Base-by-base conservation (phyloP, 768 basidiomycete species). In the Collybia sordida region DNA sequence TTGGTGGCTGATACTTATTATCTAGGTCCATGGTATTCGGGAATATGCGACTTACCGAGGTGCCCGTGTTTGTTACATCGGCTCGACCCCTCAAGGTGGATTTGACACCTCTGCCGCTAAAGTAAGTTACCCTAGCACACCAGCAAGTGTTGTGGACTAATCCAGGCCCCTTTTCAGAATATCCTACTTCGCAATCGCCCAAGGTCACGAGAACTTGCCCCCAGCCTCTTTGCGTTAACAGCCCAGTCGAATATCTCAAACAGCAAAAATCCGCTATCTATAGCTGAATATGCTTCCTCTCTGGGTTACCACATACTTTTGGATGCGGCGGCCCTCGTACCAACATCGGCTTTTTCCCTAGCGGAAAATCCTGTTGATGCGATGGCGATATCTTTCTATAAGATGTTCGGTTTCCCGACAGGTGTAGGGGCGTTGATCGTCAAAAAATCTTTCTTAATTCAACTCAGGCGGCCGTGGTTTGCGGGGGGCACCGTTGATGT, bases 351-450 rank as follows among this genome's bases (percentile, higher is more conserved):
- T 15, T 77, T 93, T 47, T 86, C 86, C 11, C 71, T 93, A 12
- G 65, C 77, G 1, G 79, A 85, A 45, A 76, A 74, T 24, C 80
- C 84, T 3, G 85, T 90, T 9, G 91, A 93, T 64, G 90, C 90
- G 1, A 83, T 91, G 78, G 89, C 84, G 0, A 61, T 93, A 46
- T 89, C 86, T 38, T 91, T 93, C 59, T 93, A 93, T 69, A 93
- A 93, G 58, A 91, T 93, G 86, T 90, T 91, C 55, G 90, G 90
- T 27, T 93, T 84, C 57, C 90, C 90, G 9, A 92, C 90, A 0
- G 90, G 90, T 6, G 81, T 92, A 37, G 90, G 91, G 28, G 89
- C 89, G 11, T 73, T 93, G 4, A 65, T 93, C 23, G 84, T 87
- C 38, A 87, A 83, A 63, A 83, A 85, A 59, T 77, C 79, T 7